Percentiles rank a stretch among this genome's conserved stretches.
These are phyloP conservation scores for Linaria vulgaris DNA, from an alignment of 257 asterid species.

Conservation along the genomic window DNA sequence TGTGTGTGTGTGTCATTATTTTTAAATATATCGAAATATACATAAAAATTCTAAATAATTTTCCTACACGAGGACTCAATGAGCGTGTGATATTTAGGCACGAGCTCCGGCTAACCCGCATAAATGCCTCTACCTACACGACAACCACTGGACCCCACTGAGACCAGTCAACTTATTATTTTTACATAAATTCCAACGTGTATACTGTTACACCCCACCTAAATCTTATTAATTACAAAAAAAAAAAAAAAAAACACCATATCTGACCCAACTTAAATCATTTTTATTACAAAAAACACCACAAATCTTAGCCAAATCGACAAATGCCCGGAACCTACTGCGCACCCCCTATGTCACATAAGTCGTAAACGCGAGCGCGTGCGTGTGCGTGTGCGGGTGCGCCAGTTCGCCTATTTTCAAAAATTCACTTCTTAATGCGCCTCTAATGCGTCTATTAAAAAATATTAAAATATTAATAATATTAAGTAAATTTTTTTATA, in stretches of 20 bases:
- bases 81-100: background rate
- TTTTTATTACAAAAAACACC: background rate
- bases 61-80: background rate
- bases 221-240: background rate
- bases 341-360: no score
- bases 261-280: no score
- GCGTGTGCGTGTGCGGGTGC: no score
- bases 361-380: no score
- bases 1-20: no score
- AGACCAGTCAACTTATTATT: slow-evolving; percentile 30
- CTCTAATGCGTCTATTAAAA: no score
- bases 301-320: slow-evolving; percentile 9
- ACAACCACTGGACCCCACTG: slow-evolving; percentile 23
- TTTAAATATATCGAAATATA: background rate
- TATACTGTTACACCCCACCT: background rate
- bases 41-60: slow-evolving; percentile 3
- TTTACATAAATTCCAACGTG: slow-evolving; percentile 33
- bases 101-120: slow-evolving; percentile 20
- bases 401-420: no score
- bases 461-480: no score
- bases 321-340: background rate
- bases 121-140: slow-evolving; percentile 14
- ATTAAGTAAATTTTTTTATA: no score
- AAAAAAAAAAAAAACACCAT: no score
- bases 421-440: no score